phyloP scores from a whole-genome alignment of 805 yeast species.

The Myxozyma kluyveri region DNA sequence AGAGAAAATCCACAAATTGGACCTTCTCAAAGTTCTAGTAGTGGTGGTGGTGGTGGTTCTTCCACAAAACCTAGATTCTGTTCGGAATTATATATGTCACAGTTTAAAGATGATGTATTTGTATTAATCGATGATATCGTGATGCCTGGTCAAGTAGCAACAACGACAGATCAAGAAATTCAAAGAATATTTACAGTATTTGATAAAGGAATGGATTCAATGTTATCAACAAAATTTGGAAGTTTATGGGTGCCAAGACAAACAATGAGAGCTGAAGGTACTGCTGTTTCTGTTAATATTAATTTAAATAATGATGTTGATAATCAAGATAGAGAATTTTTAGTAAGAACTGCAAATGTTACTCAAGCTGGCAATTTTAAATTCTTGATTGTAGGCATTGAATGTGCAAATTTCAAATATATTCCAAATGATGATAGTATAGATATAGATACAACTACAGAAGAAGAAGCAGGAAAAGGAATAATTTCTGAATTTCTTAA shows the following conservation, averaged over 20 bases:
- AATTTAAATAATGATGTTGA: no score
- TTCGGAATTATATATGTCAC: constrained; percentile 37
- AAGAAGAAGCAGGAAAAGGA: constrained; percentile 8
- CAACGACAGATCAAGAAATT: no score
- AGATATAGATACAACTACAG: constrained; percentile 13
- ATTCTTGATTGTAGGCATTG: constrained; percentile 14
- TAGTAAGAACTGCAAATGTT: constrained; percentile 65
- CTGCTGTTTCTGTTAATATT: constrained; percentile 53
- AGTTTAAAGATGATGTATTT: constrained; percentile 35
- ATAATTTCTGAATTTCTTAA: constrained; percentile 8
- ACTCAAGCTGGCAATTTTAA: constrained; percentile 71
- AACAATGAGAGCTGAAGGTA: constrained; percentile 70
- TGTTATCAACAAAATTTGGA: constrained; percentile 57
- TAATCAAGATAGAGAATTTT: constrained; percentile 43
- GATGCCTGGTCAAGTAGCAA: neutral
- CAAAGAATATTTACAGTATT: constrained; percentile 42
- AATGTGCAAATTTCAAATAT: neutral
- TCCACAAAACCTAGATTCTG: constrained; percentile 26
- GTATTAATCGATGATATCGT: constrained; percentile 30
- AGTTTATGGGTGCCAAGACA: constrained; percentile 71
- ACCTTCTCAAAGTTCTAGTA: constrained; percentile 2
- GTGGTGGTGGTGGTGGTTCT: neutral
- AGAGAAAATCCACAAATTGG: constrained; percentile 53
- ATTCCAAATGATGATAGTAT: neutral
- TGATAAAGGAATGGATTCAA: constrained; percentile 56